Base-by-base conservation (phyloP, 73 alveolate genomes). In the Durusdinium trenchii region DNA sequence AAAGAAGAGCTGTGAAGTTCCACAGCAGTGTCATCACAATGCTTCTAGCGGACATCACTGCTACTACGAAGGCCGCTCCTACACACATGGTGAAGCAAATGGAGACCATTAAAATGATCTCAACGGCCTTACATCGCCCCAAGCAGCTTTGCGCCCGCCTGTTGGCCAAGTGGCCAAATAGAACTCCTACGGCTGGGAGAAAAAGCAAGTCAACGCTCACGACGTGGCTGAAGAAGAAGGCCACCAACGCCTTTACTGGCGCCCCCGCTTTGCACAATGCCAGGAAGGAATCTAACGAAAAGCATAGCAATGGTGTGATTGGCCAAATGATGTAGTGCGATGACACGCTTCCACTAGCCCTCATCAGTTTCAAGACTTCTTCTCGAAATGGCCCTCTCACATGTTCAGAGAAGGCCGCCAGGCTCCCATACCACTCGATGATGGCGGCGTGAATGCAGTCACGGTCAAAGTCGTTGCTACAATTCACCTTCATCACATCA, bases 371-470 rank as follows among this genome's bases (percentile, higher is more conserved):
- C 61, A 82, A 51, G 61, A 82, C 93, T 48, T 82, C 93, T 32
- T 46, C 46, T 69, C 93, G 20, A 12, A 82, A 82, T 1, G 93
- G 73, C n/a, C 93, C 93, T 16, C 50, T 69, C 62, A 82, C 51
- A 23, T 82, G 62, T 20, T 46, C 93, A n/a, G 61, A 46, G 71
- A 82, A 82, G 23, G 93, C 93, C 28, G 9, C 75, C 69, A 48
- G 42, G 71, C 50, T 30, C 36, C 93, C 93, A 36, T 82, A 82
- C 93, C 93, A 82, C 28, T n/a, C 16, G 93, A 50, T 82, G 93
- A 82, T 82, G 73, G 62, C 71, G n/a, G 30, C 93, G 50, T 82
- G 93, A 51, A 82, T 82, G 93, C 73, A 82, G 6, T 82, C 71
- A 32, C 93, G 61, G 28, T 82, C 93, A 26, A 82, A 82, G 47